Base-by-base conservation (phyloP, 192 early-diverging fungal species). In the Coemansia sp. region DNA sequence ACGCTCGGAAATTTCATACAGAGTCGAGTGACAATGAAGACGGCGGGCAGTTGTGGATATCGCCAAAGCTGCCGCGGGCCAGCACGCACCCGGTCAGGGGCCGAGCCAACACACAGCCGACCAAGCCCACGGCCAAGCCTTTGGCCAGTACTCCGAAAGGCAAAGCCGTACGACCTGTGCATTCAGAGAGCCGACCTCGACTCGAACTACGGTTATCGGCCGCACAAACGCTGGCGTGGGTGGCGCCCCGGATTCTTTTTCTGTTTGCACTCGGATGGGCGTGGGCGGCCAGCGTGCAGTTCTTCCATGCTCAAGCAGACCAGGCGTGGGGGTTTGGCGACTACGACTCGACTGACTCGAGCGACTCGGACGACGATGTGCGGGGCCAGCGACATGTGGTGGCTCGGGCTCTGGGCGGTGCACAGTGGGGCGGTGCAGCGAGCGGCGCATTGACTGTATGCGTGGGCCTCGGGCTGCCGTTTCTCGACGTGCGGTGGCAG, bases 1-100 rank as follows among this genome's bases (percentile, higher is more conserved):
- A 27, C 53, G 2, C 24, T 15, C 25, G 29, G 6, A 22, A 12
- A 23, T 29, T 55, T 4, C 53, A 55, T 55, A 21, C 41, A n/a
- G 63, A 50, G 10, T 66, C 63, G 41, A 69, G 48, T 55, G 61
- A 56, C 19, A 56, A 58, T 25, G 75, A 70, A 12, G 72, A 80
- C 50, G 65, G 70, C 61, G 70, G 65, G 12, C 68, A 80, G 65
- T 62, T 80, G 58, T 80, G 77, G 77, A 74, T 80, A 63, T 51
- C 72, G 60, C 77, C 77, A 15, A 74, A 71, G 43, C 19, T 71
- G 6, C 62, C 76, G 4, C 76, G 67, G 4, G 52, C 60, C 29
- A 58, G 32, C 52, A 63, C 58, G 41, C 58, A 60, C 58, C 38
- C 37, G 32, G 15, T 5, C 41, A 45, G 41, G 41, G 14, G 14